Conservation (phyloP, 2,329 filamentous ascomycete species). For the Triangularia setosa region DNA sequence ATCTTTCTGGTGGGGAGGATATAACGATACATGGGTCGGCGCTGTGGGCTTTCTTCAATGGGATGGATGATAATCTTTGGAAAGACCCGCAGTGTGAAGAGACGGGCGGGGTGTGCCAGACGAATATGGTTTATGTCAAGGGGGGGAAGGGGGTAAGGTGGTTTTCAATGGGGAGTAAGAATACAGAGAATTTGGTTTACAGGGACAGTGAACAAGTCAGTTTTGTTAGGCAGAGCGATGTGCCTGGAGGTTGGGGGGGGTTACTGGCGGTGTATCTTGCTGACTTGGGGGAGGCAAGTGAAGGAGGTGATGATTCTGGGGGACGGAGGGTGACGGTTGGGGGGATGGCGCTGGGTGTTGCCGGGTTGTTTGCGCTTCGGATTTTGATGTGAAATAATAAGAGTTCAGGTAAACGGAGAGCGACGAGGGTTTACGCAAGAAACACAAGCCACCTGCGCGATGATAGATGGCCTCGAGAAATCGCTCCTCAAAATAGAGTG, state of each 20-base stretch:
- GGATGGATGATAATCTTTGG: conserved; percentile 27
- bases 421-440: too few relatives aligned
- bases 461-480: too few relatives aligned
- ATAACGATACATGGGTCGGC: conserved; percentile 33
- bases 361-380: neutral
- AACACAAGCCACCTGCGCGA: too few relatives aligned
- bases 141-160: conserved; percentile 26
- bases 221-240: conserved; percentile 22
- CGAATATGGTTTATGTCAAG: conserved; percentile 27
- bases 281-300: neutral
- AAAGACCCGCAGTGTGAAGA: conserved; percentile 23
- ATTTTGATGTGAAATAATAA: neutral
- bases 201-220: conserved; percentile 11
- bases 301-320: conserved; percentile 2
- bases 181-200: conserved; percentile 29
- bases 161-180: conserved; percentile 30
- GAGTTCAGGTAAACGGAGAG: too few relatives aligned
- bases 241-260: conserved; percentile 29
- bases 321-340: neutral
- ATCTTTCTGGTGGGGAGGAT: conserved; percentile 25
- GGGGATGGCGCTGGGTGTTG: conserved; percentile 1
- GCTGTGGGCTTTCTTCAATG: conserved; percentile 35
- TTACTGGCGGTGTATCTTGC: conserved; percentile 31
- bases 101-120: conserved; percentile 28
- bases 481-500: neutral